Conservation (phyloP, 192 early-diverging fungal genomes). For the Backusella mclennaniae region DNA sequence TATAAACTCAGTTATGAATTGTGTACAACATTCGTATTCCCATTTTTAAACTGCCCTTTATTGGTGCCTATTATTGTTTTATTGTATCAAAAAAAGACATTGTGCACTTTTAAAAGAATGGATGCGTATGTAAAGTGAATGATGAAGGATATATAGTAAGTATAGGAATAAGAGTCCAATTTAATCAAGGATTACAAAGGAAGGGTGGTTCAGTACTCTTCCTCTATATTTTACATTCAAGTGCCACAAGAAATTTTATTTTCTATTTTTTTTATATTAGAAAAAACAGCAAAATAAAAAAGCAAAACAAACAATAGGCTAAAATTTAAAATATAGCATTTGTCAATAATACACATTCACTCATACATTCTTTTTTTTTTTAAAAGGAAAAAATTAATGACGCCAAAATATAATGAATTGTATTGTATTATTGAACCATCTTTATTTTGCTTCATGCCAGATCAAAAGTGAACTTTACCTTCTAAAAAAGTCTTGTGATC, state of each 20-base stretch:
- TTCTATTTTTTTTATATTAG: too few species aligned
- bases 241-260: background rate
- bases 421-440: background rate
- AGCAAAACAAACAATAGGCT: background rate
- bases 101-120: background rate
- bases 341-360: background rate
- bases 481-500: background rate
- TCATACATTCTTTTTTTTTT: background rate
- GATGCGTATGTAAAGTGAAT: background rate
- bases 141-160: background rate
- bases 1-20: background rate
- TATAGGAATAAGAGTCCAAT: background rate
- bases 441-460: background rate
- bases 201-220: background rate
- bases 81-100: background rate
- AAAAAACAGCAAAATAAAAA: background rate
- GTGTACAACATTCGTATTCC: background rate
- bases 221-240: background rate
- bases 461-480: background rate
- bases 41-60: too few species aligned
- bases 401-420: background rate
- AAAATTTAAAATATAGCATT: background rate
- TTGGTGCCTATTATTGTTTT: background rate
- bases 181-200: background rate
- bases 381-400: background rate